A percentile compares a stretch with the other conserved stretches of the same genome.
These are phyloP conservation scores for Iris macrosiphon DNA, from an alignment of 106 monocot species.

Conservation along the genomic window DNA sequence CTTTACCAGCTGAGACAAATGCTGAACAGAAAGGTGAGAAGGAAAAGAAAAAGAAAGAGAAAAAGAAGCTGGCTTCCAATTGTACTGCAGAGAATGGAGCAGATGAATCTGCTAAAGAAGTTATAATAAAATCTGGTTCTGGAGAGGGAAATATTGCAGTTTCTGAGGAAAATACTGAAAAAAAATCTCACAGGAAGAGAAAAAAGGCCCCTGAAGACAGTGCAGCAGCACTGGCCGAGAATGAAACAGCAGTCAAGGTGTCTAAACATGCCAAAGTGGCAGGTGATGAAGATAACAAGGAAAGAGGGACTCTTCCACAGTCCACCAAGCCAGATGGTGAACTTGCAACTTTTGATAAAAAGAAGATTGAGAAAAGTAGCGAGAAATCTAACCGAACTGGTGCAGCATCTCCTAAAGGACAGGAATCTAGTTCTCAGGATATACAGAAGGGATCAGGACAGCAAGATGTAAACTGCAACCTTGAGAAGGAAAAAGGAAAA, in stretches of 20 bases:
- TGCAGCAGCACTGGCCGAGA: conserved; percentile 10
- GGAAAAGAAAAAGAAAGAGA: conserved; percentile 27
- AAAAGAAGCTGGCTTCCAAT: conserved; percentile 8
- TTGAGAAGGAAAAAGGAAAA: conserved; percentile 10
- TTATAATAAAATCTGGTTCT: conserved; percentile 1
- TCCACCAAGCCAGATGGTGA: no score
- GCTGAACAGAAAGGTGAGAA: conserved; percentile 14
- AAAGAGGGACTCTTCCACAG: not conserved
- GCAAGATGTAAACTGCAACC: conserved; percentile 8
- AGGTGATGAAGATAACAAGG: conserved; percentile 13
- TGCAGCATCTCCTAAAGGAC: conserved; percentile 5
- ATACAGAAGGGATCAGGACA: conserved; percentile 1
- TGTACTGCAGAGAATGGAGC: conserved; percentile 1
- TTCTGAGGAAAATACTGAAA: conserved; percentile 12
- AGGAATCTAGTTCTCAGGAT: conserved; percentile 1
- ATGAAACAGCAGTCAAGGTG: not conserved
- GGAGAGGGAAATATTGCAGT: conserved; percentile 7
- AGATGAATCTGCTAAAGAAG: conserved; percentile 1
- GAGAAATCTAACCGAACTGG: no score
- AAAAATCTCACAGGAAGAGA: conserved; percentile 45
- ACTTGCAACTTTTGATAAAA: no score
- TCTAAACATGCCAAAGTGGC: conserved; percentile 3
- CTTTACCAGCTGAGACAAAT: not conserved
- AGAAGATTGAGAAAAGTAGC: no score
- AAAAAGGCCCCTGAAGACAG: conserved; percentile 31